Percentiles rank a stretch among this genome's conserved stretches.
Conservation (phyloP, 108 stramenopile species). For the Nannochloropsis oceanica region DNA sequence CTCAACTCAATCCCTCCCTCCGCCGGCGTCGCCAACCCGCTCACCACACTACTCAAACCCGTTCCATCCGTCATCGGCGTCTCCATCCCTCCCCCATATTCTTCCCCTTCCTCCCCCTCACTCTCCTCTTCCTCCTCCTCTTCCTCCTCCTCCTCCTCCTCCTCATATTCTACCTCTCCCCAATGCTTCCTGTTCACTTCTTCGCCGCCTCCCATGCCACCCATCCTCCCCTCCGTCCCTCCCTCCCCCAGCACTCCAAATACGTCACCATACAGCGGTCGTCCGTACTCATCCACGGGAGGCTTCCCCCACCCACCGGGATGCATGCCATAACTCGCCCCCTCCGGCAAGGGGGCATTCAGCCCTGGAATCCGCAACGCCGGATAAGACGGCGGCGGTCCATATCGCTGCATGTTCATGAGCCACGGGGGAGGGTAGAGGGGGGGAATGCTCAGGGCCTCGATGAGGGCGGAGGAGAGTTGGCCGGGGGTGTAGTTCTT, state of each 20-base stretch:
- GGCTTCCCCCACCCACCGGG: conserved; percentile 95
- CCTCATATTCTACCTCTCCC: background rate
- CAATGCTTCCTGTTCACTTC: background rate
- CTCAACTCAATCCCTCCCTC: too few species aligned
- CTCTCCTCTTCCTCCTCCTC: background rate
- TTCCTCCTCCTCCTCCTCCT: background rate
- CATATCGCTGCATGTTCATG: conserved; percentile 97
- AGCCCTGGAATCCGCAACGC: conserved; percentile 79
- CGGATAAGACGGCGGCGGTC: conserved; percentile 88
- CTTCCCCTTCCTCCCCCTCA: background rate
- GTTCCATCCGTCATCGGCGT: conserved; percentile 17
- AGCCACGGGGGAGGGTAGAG: conserved; percentile 93
- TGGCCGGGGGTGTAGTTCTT: conserved; percentile 39
- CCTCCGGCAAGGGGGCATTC: conserved; percentile 82
- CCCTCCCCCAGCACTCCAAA: conserved; percentile 39
- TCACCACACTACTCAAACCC: background rate
- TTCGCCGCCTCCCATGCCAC: too few species aligned
- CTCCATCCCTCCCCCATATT: too few species aligned
- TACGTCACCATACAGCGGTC: conserved; percentile 80
- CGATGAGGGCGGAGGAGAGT: conserved; percentile 49
- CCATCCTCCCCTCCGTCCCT: conserved; percentile 15
- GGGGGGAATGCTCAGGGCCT: conserved; percentile 64
- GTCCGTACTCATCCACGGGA: conserved; percentile 77
- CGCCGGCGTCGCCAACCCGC: conserved; percentile 34
- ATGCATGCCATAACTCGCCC: conserved; percentile 81